Evolutionary conservation across 345 rosid species (phyloP).

Genomic region (Melaleuca alternifolia): DNA sequence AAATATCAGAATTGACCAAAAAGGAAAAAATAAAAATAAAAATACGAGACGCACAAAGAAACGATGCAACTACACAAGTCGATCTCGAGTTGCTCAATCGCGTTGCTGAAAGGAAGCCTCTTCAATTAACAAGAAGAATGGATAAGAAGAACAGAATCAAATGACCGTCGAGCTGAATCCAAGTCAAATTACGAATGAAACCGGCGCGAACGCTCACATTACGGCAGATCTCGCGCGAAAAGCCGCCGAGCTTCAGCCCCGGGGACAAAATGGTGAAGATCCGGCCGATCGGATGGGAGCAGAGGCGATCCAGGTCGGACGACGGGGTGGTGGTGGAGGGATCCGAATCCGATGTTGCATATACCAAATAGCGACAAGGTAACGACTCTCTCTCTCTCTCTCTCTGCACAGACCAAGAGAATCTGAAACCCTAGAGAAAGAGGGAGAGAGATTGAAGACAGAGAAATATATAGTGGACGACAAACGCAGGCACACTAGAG

Average conservation of each 20-base stretch:
- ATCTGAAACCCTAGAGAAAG: not conserved
- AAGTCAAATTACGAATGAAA: not conserved
- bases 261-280: not conserved
- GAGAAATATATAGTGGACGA: not conserved
- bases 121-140: not conserved
- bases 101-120: not conserved
- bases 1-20: not conserved
- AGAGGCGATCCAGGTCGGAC: not conserved
- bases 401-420: not conserved
- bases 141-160: not conserved
- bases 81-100: not conserved
- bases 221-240: not conserved
- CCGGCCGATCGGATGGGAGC: not conserved
- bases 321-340: constrained; percentile 6
- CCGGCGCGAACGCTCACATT: not conserved
- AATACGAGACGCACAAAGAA: not conserved
- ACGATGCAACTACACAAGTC: not conserved
- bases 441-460: not conserved
- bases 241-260: not conserved
- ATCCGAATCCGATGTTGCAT: constrained; percentile 17
- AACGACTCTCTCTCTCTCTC: not conserved
- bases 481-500: not conserved
- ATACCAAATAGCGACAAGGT: not conserved
- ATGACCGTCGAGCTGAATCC: not conserved
- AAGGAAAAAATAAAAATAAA: not conserved